A percentile compares a stretch with the other conserved stretches of the same genome.
phyloP scores from a whole-genome alignment of 441 rosid species.

The Hura crepitans region DNA sequence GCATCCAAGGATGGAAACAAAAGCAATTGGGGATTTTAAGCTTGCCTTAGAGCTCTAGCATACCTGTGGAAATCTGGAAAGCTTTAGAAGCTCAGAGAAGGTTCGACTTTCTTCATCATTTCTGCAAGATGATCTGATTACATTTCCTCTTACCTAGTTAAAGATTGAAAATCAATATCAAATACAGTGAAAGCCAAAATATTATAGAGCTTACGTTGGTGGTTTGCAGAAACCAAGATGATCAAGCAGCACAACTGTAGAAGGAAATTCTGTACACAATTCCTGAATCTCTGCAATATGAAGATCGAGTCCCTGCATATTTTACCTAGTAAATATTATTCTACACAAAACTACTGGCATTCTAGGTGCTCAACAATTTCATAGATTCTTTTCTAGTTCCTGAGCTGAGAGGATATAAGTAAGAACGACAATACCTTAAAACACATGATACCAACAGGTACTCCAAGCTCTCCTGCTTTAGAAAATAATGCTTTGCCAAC shows the following conservation, averaged over 20 bases:
- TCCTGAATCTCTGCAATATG: constrained; percentile 77
- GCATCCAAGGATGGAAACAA: too few species aligned
- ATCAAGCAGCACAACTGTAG: constrained; percentile 67
- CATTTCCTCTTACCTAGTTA: not conserved
- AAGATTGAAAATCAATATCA: constrained; percentile 13
- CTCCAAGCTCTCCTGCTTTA: constrained; percentile 82
- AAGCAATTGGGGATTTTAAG: not conserved
- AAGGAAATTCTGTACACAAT: constrained; percentile 72
- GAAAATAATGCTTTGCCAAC: constrained; percentile 84
- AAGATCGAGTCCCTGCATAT: constrained; percentile 67
- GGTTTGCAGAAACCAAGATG: constrained; percentile 90
- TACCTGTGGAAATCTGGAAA: constrained; percentile 82
- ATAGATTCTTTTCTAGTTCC: not conserved
- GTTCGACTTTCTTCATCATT: constrained; percentile 51
- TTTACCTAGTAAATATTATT: constrained; percentile 13
- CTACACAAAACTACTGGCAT: not conserved
- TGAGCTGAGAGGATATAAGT: constrained; percentile 1
- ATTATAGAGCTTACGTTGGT: constrained; percentile 45
- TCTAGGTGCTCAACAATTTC: not conserved
- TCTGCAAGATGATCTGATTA: constrained; percentile 38
- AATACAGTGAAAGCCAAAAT: not conserved
- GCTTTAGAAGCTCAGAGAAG: constrained; percentile 63
- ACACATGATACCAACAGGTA: constrained; percentile 94
- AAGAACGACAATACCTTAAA: constrained; percentile 57
- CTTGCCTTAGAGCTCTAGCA: not conserved